Percentiles rank a stretch among this genome's conserved stretches.
Evolutionary conservation across 23 red algal genomes (phyloP).

Genomic region (Gracilaria vermiculophylla): DNA sequence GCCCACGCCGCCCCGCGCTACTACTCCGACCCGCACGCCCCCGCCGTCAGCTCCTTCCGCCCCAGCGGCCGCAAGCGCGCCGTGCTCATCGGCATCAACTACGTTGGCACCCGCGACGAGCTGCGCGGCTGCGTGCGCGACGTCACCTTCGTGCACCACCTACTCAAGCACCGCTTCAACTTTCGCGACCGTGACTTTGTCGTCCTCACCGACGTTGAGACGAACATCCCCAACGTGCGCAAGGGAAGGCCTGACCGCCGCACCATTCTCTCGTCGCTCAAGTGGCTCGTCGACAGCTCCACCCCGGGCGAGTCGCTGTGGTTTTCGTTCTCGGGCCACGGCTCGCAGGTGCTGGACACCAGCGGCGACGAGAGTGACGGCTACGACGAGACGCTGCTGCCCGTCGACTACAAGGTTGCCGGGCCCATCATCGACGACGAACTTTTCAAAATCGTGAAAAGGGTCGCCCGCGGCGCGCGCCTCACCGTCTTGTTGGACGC

Average conservation of each 20-base stretch:
- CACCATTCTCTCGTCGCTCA: constrained; percentile 44
- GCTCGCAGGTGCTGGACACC: constrained; percentile 52
- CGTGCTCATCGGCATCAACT: constrained; percentile 74
- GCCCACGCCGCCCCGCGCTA: neutral
- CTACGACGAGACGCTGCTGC: constrained; percentile 65
- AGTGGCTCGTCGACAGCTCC: constrained; percentile 34
- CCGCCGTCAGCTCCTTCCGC: constrained; percentile 27
- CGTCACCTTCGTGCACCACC: constrained; percentile 68
- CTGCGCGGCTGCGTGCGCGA: constrained; percentile 70
- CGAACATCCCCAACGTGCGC: constrained; percentile 28
- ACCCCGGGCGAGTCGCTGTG: constrained; percentile 53
- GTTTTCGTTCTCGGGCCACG: constrained; percentile 77
- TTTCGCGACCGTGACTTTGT: constrained; percentile 63
- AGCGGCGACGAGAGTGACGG: constrained; percentile 77
- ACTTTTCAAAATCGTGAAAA: constrained; percentile 57
- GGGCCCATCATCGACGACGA: constrained; percentile 76
- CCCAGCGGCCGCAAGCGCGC: constrained; percentile 64
- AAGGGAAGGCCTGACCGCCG: constrained; percentile 36
- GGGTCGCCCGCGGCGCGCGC: constrained; percentile 16
- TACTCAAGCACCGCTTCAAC: constrained; percentile 51
- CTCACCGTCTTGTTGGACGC: constrained; percentile 75
- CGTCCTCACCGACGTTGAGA: constrained; percentile 62
- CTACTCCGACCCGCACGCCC: neutral
- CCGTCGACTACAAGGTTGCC: constrained; percentile 54
- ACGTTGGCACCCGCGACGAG: constrained; percentile 46